A percentile compares a stretch with the other conserved stretches of the same genome.
Conservation (phyloP, 495 filamentous ascomycete genomes). For the Neurospora sp. region DNA sequence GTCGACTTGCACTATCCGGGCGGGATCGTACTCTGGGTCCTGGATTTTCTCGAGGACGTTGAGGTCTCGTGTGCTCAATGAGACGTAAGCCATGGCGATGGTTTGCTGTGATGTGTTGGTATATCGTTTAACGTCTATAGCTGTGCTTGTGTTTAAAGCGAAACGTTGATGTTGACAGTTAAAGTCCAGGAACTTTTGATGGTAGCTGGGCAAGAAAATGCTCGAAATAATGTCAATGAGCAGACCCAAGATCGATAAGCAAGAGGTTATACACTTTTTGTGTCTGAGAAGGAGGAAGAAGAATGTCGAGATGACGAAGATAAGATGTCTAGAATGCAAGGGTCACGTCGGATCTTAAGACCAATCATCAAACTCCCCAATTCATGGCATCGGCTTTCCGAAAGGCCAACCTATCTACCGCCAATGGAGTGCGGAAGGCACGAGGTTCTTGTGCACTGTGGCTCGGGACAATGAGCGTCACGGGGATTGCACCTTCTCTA, state of each 20-base stretch:
- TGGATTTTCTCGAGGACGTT: slow-evolving; percentile 69
- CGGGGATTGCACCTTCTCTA: neutral
- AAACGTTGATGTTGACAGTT: neutral
- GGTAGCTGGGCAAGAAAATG: neutral
- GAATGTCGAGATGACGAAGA: neutral
- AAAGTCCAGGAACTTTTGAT: neutral
- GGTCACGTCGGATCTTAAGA: neutral
- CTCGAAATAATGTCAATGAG: neutral
- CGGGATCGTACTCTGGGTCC: slow-evolving; percentile 62
- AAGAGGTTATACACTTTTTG: neutral
- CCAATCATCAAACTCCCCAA: neutral
- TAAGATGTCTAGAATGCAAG: neutral
- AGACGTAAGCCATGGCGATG: slow-evolving; percentile 35
- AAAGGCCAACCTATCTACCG: neutral
- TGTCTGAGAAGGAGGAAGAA: neutral
- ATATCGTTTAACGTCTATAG: neutral
- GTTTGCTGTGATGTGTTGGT: neutral
- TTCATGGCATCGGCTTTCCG: neutral
- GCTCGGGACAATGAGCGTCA: neutral
- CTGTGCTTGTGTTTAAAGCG: neutral
- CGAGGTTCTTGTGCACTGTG: neutral
- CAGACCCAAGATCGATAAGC: neutral
- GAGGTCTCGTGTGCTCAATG: slow-evolving; percentile 59
- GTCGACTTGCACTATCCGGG: slow-evolving; percentile 43
- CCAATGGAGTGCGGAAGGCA: neutral